Evolutionary conservation across 306 rosid species (phyloP).

Genomic region (Citrullus mucosospermus): DNA sequence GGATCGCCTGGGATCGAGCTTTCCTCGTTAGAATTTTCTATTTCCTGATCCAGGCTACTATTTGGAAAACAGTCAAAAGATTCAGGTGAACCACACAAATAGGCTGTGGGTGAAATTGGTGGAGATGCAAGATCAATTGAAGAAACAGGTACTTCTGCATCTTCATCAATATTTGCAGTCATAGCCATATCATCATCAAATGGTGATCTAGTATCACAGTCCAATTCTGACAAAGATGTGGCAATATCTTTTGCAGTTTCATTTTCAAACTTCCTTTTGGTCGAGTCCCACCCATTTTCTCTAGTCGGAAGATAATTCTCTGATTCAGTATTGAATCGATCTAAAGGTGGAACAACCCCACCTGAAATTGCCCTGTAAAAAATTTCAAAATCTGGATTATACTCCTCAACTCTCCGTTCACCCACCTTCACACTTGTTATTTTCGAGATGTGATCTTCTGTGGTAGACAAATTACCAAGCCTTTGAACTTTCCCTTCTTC

Average conservation of each 20-base stretch:
- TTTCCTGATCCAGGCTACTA: slow-evolving; percentile 27
- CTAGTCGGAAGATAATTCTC: slow-evolving; percentile 81
- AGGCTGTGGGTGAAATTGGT: slow-evolving; percentile 30
- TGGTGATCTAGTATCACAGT: slow-evolving; percentile 17
- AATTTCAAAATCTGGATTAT: slow-evolving; percentile 68
- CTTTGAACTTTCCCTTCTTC: slow-evolving; percentile 18
- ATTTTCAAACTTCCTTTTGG: slow-evolving; percentile 41
- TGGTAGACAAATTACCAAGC: slow-evolving; percentile 12
- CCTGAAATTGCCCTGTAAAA: slow-evolving; percentile 77
- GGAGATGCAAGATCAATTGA: slow-evolving; percentile 30
- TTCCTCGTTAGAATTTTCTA: slow-evolving; percentile 19
- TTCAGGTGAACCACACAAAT: slow-evolving; percentile 52
- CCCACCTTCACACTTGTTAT: slow-evolving; percentile 11
- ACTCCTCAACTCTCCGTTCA: slow-evolving; percentile 48
- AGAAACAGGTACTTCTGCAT: slow-evolving; percentile 24
- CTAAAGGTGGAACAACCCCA: slow-evolving; percentile 81
- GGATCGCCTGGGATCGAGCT: slow-evolving; percentile 20
- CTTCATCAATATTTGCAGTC: slow-evolving; percentile 16
- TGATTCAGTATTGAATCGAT: slow-evolving; percentile 42
- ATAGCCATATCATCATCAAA: slow-evolving; percentile 18
- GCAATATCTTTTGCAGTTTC: slow-evolving; percentile 47
- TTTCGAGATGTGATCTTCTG: not conserved
- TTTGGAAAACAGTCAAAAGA: slow-evolving; percentile 44
- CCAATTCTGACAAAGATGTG: slow-evolving; percentile 31
- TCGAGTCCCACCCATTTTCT: slow-evolving; percentile 69